These are phyloP conservation scores for Quercus cerris DNA, from an alignment of 306 rosid genomes.

Conservation along the genomic window DNA sequence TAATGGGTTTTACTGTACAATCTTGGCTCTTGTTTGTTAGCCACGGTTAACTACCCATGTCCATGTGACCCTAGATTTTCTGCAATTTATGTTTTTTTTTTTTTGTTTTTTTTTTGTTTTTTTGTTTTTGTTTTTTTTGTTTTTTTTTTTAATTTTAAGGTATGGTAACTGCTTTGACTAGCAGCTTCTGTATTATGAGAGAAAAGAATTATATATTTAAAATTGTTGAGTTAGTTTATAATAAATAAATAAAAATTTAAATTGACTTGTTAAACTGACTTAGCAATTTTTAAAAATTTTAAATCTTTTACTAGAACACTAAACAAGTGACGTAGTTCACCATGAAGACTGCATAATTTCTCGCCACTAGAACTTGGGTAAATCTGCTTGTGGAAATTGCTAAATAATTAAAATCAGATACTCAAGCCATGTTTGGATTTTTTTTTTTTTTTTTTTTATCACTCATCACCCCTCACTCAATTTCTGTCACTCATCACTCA, in stretches of 20 bases:
- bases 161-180: neutral
- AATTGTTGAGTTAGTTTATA: too few relatives aligned
- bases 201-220: too few relatives aligned
- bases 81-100: neutral
- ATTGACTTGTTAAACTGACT: too few relatives aligned
- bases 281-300: too few relatives aligned
- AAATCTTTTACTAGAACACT: accelerated
- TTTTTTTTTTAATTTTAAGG: neutral
- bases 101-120: too few relatives aligned
- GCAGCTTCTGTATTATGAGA: neutral
- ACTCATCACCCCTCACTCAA: too few relatives aligned
- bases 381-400: neutral
- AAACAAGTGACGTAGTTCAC: accelerated
- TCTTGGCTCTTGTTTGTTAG: neutral
- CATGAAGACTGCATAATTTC: accelerated
- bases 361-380: neutral
- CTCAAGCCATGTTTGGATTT: too few relatives aligned
- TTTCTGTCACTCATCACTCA: too few relatives aligned
- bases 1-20: neutral
- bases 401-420: neutral
- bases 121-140: too few relatives aligned
- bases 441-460: too few relatives aligned
- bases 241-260: too few relatives aligned
- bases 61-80: neutral
- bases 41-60: neutral